Percentiles rank a stretch among this genome's conserved stretches.
Evolutionary conservation across 768 basidiomycete species (phyloP).

Genomic region (Mycena leptocephala): DNA sequence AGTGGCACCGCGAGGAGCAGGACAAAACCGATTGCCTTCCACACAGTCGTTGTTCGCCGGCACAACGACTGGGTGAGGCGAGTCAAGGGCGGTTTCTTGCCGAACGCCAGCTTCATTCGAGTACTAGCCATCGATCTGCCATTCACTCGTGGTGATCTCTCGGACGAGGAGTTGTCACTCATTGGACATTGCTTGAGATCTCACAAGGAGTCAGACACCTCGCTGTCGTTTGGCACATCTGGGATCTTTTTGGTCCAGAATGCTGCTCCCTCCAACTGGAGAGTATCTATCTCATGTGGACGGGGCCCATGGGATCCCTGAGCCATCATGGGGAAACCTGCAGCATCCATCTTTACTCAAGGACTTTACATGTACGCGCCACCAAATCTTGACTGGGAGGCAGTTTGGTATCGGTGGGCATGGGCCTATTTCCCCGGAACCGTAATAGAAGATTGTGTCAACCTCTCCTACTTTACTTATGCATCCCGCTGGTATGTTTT

Average conservation of each 20-base stretch:
- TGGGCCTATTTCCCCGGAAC: background rate
- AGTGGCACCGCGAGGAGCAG: background rate
- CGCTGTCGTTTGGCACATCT: constrained; percentile 10
- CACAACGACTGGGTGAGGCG: constrained; percentile 7
- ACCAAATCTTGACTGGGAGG: background rate
- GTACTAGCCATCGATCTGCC: constrained; percentile 4
- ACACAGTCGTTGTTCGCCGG: constrained; percentile 9
- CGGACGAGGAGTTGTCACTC: background rate
- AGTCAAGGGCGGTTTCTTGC: background rate
- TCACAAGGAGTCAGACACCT: background rate
- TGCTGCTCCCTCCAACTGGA: background rate
- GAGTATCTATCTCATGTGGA: constrained; percentile 14
- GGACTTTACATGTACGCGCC: constrained; percentile 5
- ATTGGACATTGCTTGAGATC: background rate
- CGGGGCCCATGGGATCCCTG: background rate
- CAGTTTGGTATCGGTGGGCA: background rate
- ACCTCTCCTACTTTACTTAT: background rate
- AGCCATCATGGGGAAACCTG: background rate
- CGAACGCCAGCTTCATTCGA: constrained; percentile 5
- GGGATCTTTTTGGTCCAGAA: background rate
- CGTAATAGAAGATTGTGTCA: background rate
- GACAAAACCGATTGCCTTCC: constrained; percentile 7
- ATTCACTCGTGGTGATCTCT: background rate
- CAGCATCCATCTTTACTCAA: background rate
- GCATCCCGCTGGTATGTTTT: background rate